Base-by-base conservation (phyloP, 2,329 filamentous ascomycete genomes). In the Pseudocercospora pini-densiflorae region DNA sequence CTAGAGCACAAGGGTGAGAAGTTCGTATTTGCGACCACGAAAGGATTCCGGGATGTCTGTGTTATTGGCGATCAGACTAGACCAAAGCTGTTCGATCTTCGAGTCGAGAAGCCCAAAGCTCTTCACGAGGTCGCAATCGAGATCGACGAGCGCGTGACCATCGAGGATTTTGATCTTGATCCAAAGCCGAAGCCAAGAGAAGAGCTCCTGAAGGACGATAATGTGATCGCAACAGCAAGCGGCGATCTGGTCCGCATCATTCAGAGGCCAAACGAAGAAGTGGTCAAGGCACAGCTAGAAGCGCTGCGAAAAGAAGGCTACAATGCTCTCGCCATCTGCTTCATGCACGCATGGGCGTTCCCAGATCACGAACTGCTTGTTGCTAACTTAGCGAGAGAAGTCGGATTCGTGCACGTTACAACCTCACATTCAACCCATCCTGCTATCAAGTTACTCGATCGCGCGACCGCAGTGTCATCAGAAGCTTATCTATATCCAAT, bases 291-390 rank as follows among this genome's bases (percentile, higher is more conserved):
- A 8, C 86, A 91, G 72, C 78, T 93, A 51, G 83, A 91, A 75
- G 81, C 83, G 3, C 82, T 96, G 2, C 90, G 87, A 67, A 86
- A 89, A 66, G 80, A 84, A 49, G 91, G 91, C 0, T 90, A 94
- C 72, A 84, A 86, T 66, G 94, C 91, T 75, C 89, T 97, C 71
- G 92, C 93, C 3, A 92, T 97, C 2, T 95, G 92, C 73, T 81
- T 97, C 65, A 92, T 96, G 88, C 93, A 97, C 75, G 90, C 90
- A 1, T 97, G 97, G 76, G 95, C 92, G 0, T 97, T 92, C 74
- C 92, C 62, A 8, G 62, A 91, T 59, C 93, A 97, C 72, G 93
- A 97, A 76, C 87, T 88, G 1, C 75, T 92, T 53, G 84, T 97
- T 8, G 92, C 92, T 12, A 85, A 83, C 66, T 81, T 97, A 54